phyloP scores from a whole-genome alignment of 192 early-diverging fungal genomes.

The Chytriomyces confervae region DNA sequence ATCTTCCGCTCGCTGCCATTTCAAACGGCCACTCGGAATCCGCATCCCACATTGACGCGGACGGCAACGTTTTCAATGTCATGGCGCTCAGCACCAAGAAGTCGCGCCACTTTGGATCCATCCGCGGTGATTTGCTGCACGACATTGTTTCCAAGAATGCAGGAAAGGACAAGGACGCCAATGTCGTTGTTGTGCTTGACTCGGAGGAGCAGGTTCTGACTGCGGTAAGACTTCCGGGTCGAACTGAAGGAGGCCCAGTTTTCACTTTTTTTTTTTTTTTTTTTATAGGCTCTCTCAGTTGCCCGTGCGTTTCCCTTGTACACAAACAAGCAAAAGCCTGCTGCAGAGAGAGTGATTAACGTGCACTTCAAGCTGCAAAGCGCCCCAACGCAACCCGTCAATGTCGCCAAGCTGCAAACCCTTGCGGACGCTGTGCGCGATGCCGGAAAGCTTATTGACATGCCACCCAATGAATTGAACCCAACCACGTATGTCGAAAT shows the following conservation, averaged over 20 bases:
- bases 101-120: constrained; percentile 42
- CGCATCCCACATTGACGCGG: background rate
- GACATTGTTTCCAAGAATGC: constrained; percentile 37
- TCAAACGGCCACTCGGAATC: background rate
- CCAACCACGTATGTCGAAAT: constrained; percentile 46
- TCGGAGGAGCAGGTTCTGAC: constrained; percentile 3
- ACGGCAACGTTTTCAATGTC: background rate
- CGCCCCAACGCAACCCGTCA: constrained; percentile 10
- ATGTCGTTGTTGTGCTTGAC: constrained; percentile 24
- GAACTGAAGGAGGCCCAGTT: no score
- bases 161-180: constrained; percentile 27
- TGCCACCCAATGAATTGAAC: constrained; percentile 52
- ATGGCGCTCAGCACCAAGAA: constrained; percentile 8
- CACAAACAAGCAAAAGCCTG: constrained; percentile 28
- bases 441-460: constrained; percentile 52
- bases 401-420: constrained; percentile 19
- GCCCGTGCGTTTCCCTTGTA: constrained; percentile 46
- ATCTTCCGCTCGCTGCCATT: background rate
- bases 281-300: constrained; percentile 32
- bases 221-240: constrained; percentile 6
- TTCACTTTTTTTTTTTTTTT: constrained; percentile 2
- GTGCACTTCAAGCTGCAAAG: constrained; percentile 33
- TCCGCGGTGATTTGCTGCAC: constrained; percentile 49
- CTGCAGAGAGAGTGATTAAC: constrained; percentile 6
- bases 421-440: constrained; percentile 40